Base-by-base conservation (phyloP, 805 yeast genomes). In the Starmerella etchellsii region DNA sequence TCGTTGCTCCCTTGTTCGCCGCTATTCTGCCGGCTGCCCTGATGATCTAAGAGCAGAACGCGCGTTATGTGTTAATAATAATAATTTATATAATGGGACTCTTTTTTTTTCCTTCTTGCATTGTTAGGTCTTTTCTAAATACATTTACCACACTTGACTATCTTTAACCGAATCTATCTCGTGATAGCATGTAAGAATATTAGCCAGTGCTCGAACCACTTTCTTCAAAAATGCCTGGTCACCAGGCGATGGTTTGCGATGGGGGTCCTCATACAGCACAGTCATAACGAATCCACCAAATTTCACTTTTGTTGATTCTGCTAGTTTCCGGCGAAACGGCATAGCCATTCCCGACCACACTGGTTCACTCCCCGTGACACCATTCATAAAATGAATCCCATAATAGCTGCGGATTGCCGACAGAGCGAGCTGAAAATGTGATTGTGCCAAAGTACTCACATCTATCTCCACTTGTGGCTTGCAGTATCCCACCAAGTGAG, bases 221-320 rank as follows among this genome's bases (percentile, higher is more conserved):
- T 53, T 44, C 41, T 57, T 55, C 50, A 52, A 48, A 32, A 54
- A 54, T 31, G 47, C 54, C 16, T 53, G 48, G 32, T 57, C 60
- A 11, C 52, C 54, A 1, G 59, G 53, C 2, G 57, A 51, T 31
- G 53, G 52, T n/a, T 41, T 34, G 10, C 51, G 50, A 11, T 34
- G 31, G 31, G 41, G 30, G n/a, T 23, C 28, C 4, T 36, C 30
- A 20, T 43, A 25, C 23, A 53, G 49, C 13, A 58, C 58, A 9
- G 49, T 59, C 49, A 57, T 43, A 2, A 54, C 46, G 33, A 47
- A 57, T 9, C 60, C 60, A 4, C 55, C 52, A 1, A 26, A 24
- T 15, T 13, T 11, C 21, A 21, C 31, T 10, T 20, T 31, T n/a
- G 7, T 11, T 3, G 1, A 16, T 7, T 15, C 26, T 8, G 18